Base-by-base conservation (phyloP, 345 rosid species). In the Jatropha curcas region DNA sequence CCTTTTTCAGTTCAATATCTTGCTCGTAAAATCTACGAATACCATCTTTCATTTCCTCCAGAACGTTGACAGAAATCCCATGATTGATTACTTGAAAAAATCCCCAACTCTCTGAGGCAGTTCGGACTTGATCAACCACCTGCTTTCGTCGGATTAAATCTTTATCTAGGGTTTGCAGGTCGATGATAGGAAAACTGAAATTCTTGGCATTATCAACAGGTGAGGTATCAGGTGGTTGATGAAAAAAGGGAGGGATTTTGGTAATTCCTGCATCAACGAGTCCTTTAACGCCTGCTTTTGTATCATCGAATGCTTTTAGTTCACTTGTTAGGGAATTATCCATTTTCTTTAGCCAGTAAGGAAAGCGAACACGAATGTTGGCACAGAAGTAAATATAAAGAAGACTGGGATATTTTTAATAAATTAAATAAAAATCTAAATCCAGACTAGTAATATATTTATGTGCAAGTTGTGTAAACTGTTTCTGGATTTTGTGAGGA, bases 41-140 rank as follows among this genome's bases (percentile, higher is more conserved):
- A 19, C 77, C 77, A 48, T 74, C 51, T 11, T 37, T 48, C 71
- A 67, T 74, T 3, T 58, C 67, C 7, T 67, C 52, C 25, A 74
- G 30, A 25, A 67, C 34, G 19, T 35, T 45, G 2, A 24, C 13
- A 13, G 77, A 67, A 58, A 74, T 74, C 5, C 77, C 77, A 59
- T 74, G 77, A 28, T 74, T 74, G 60, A 74, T 48, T 41, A 67
- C 19, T 37, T 67, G 66, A 35, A 74, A 58, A 22, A 74, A 66
- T 1, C 70, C 76, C 70, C 76, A 73, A 3, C 20, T 73, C 35
- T 62, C 61, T 10, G 60, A 72, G 0, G 76, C 76, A 43, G 53
- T 50, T 19, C 31, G 16, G 0, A 65, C 53, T 28, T 45, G n/a
- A 13, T 27, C 41, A 41, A 41, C 39, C 1, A 55, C n/a, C 64